A percentile compares a stretch with the other conserved stretches of the same genome.
Evolutionary conservation across 2,329 filamentous ascomycete genomes (phyloP).

Genomic region (Coniella vitis): DNA sequence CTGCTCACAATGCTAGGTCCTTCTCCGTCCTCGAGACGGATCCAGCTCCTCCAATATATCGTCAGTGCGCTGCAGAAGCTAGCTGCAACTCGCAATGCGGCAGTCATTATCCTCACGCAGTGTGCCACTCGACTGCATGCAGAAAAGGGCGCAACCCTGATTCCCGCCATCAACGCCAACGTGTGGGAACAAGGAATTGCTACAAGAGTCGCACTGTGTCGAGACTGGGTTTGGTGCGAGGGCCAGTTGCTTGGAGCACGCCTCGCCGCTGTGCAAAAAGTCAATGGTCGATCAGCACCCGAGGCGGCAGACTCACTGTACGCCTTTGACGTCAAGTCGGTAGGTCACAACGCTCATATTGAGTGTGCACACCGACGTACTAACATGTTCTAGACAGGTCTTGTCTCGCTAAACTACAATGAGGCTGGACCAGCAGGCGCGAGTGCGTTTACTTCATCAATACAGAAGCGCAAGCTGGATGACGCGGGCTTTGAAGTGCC

Average conservation of each 20-base stretch:
- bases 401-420: slow-evolving; percentile 36
- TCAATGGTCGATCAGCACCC: slow-evolving; percentile 43
- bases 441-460: slow-evolving; percentile 28
- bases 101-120: slow-evolving; percentile 71
- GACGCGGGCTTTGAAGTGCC: slow-evolving; percentile 54
- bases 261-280: slow-evolving; percentile 59
- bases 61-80: slow-evolving; percentile 68
- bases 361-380: slow-evolving; percentile 7
- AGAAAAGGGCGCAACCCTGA: slow-evolving; percentile 59
- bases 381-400: slow-evolving; percentile 32
- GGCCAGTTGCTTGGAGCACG: slow-evolving; percentile 42
- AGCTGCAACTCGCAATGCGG: slow-evolving; percentile 64
- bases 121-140: slow-evolving; percentile 73
- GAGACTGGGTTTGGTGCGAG: slow-evolving; percentile 60
- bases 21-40: slow-evolving; percentile 32
- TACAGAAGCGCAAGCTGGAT: slow-evolving; percentile 57
- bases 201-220: slow-evolving; percentile 69
- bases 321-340: slow-evolving; percentile 43
- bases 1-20: slow-evolving; percentile 10
- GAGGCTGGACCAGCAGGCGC: slow-evolving; percentile 27
- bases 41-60: slow-evolving; percentile 53
- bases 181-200: slow-evolving; percentile 77
- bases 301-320: slow-evolving; percentile 36
- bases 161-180: slow-evolving; percentile 65
- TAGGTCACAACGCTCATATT: slow-evolving; percentile 26